These are phyloP conservation scores for Hypoxylon sp. DNA, from an alignment of 2,329 filamentous ascomycete genomes.

Conservation along the genomic window DNA sequence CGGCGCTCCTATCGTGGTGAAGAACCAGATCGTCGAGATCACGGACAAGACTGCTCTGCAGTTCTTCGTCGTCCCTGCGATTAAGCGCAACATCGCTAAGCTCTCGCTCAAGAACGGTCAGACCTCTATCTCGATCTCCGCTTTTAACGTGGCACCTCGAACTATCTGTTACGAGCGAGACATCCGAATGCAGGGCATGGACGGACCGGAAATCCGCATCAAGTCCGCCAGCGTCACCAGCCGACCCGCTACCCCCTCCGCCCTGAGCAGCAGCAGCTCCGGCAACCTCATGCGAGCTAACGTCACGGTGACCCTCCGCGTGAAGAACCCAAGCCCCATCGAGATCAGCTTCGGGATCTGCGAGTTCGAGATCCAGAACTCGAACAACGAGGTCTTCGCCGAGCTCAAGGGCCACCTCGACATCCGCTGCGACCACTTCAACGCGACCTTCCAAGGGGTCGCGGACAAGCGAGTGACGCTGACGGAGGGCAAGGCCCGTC, in stretches of 20 bases:
- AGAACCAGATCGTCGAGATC: slow-evolving; percentile 47
- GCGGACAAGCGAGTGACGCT: slow-evolving; percentile 29
- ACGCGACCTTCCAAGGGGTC: slow-evolving; percentile 41
- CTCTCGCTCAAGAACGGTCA: slow-evolving; percentile 48
- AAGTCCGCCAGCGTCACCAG: slow-evolving; percentile 7
- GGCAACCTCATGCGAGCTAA: neutral
- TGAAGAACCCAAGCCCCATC: slow-evolving; percentile 49
- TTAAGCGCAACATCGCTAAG: slow-evolving; percentile 26
- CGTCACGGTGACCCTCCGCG: slow-evolving; percentile 36
- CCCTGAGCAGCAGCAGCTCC: slow-evolving; percentile 5
- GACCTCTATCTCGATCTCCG: slow-evolving; percentile 39
- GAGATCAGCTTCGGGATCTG: slow-evolving; percentile 51
- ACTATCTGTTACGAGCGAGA: slow-evolving; percentile 48
- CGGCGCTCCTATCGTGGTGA: slow-evolving; percentile 45
- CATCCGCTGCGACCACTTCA: slow-evolving; percentile 44
- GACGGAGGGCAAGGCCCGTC: slow-evolving; percentile 14
- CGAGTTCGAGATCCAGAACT: slow-evolving; percentile 48
- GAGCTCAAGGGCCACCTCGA: slow-evolving; percentile 49
- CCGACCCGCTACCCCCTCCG: neutral
- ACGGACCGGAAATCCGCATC: slow-evolving; percentile 40
- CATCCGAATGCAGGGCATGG: slow-evolving; percentile 45
- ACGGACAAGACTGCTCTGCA: slow-evolving; percentile 44
- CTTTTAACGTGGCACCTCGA: slow-evolving; percentile 44
- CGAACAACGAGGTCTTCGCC: slow-evolving; percentile 38
- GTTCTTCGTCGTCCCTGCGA: slow-evolving; percentile 45